Conservation (phyloP, 345 rosid species). For the Aegle marmelos region DNA sequence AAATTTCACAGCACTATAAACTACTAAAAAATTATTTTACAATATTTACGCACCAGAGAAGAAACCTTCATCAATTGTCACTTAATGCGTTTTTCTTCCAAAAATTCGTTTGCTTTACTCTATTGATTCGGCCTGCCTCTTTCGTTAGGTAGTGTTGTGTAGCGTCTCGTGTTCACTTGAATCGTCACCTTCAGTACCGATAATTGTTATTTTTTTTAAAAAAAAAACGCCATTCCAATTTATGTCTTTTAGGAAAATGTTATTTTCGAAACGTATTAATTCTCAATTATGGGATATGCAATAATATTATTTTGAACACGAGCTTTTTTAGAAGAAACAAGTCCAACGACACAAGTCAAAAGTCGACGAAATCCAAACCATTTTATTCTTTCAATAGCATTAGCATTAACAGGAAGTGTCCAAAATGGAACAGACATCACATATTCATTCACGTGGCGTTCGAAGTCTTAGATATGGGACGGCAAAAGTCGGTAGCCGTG, state of each 20-base stretch:
- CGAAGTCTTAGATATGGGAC: not conserved
- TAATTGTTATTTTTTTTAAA: not conserved
- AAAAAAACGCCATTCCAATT: not conserved
- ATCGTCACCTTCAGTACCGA: not conserved
- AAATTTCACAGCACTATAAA: too few species aligned
- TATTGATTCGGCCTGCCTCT: too few species aligned
- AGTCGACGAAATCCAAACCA: not conserved
- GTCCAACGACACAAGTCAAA: not conserved
- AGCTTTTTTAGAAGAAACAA: not conserved
- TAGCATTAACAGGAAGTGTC: not conserved
- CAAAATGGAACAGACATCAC: not conserved
- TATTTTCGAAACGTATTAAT: not conserved
- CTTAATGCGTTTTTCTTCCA: not conserved
- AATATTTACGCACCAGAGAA: too few species aligned
- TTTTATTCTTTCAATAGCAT: not conserved
- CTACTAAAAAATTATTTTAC: too few species aligned
- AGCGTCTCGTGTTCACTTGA: not conserved
- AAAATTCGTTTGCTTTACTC: not conserved
- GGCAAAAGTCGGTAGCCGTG: conserved; percentile 3
- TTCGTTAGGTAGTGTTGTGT: not conserved
- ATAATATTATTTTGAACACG: not conserved
- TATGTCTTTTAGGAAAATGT: not conserved
- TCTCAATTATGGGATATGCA: not conserved
- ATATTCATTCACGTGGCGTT: not conserved
- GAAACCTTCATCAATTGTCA: too few species aligned